phyloP scores from a whole-genome alignment of 1,284 basidiomycete species.

The Marasmius oreades region DNA sequence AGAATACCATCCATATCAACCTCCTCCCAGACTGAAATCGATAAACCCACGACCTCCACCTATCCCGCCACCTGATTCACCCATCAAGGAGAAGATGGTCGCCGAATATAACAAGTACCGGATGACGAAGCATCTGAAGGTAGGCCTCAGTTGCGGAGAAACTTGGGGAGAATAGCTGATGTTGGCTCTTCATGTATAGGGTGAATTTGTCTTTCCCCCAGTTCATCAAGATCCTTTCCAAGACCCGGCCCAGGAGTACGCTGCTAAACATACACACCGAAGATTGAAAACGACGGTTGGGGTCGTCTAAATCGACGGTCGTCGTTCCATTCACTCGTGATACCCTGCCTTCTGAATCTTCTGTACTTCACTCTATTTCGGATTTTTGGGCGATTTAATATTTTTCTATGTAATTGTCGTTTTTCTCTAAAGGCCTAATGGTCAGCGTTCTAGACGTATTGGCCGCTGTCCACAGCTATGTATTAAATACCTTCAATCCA shows the following conservation, averaged over 20 bases:
- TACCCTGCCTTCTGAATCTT: neutral
- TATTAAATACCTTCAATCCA: no score
- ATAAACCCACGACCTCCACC: conserved; percentile 6
- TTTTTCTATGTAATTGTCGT: no score
- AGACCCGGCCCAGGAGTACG: neutral
- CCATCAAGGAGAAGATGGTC: conserved; percentile 20
- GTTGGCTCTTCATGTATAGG: conserved; percentile 19
- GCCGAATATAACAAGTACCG: conserved; percentile 31
- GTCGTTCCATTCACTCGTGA: neutral
- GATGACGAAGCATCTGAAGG: conserved; percentile 26
- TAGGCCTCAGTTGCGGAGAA: neutral
- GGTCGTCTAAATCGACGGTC: neutral
- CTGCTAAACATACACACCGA: conserved; percentile 21
- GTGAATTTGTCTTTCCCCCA: conserved; percentile 37
- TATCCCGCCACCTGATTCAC: conserved; percentile 10
- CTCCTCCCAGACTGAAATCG: neutral
- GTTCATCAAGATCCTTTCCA: conserved; percentile 15
- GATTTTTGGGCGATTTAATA: no score
- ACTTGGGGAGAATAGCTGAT: no score
- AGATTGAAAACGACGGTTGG: conserved; percentile 25
- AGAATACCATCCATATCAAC: neutral
- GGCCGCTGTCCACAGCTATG: no score
- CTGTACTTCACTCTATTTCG: neutral
- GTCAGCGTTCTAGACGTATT: no score
- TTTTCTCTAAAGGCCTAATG: no score